These are phyloP conservation scores for Diospyros lotus DNA, from an alignment of 148 eudicot genomes.

Conservation along the genomic window DNA sequence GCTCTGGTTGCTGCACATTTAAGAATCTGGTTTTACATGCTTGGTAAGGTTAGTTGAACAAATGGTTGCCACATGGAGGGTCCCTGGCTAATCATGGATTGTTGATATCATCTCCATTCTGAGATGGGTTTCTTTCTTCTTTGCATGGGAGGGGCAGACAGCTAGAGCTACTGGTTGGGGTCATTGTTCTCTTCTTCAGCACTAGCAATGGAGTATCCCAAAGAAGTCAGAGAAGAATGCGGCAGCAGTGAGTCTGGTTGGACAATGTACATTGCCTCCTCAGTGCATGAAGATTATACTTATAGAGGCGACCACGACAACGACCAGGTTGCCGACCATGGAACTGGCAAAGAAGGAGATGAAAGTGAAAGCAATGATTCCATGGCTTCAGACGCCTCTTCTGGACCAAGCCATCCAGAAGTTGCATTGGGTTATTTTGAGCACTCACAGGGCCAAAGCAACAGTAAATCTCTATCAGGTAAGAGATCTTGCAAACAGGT, in stretches of 20 bases:
- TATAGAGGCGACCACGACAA: conserved; percentile 18
- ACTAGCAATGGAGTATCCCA: conserved; percentile 21
- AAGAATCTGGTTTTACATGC: not conserved
- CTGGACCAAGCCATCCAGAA: conserved; percentile 44
- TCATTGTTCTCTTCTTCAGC: not conserved
- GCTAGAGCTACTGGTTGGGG: not conserved
- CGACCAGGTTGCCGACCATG: conserved; percentile 10
- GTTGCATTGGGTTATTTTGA: not conserved
- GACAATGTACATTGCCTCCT: conserved; percentile 72
- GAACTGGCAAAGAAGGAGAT: not conserved
- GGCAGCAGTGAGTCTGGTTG: conserved; percentile 83
- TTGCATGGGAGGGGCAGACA: not conserved
- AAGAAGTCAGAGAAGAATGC: conserved; percentile 42
- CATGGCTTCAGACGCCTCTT: conserved; percentile 67
- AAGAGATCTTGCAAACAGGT: conserved; percentile 30
- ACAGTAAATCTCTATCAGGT: conserved; percentile 14
- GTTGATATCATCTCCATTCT: not conserved
- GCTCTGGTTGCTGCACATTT: conserved; percentile 6
- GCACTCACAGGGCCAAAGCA: conserved; percentile 9
- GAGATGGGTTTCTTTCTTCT: not conserved
- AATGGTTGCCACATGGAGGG: not conserved
- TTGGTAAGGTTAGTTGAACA: too few species aligned
- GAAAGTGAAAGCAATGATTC: conserved; percentile 47
- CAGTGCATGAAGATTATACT: conserved; percentile 14
- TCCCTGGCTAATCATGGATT: conserved; percentile 3